Evolutionary conservation across 306 rosid species (phyloP).

Genomic region (Biancaea sappan): DNA sequence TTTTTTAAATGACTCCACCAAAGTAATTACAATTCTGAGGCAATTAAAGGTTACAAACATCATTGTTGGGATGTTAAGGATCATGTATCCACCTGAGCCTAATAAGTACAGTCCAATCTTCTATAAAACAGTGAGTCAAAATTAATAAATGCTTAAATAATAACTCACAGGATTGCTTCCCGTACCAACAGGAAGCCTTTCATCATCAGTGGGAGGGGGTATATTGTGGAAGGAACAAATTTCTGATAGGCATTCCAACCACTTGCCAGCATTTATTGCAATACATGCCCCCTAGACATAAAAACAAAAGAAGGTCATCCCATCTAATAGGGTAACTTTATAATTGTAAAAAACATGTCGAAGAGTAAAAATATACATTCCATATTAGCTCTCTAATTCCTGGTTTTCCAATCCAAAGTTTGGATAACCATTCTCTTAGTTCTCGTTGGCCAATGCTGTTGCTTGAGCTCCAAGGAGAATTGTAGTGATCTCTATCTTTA

Average conservation of each 20-base stretch:
- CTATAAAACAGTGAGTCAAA: constrained; percentile 12
- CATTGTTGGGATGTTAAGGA: constrained; percentile 15
- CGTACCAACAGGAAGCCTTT: constrained; percentile 94
- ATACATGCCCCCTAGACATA: constrained; percentile 85
- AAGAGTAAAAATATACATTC: constrained; percentile 63
- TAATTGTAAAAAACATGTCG: constrained; percentile 16
- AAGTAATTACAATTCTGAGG: constrained; percentile 23
- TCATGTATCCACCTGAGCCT: constrained; percentile 12
- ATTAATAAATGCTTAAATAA: constrained; percentile 26
- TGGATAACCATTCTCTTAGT: constrained; percentile 91
- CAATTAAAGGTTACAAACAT: constrained; percentile 23
- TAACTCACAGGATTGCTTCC: constrained; percentile 99
- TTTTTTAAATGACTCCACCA: constrained; percentile 4
- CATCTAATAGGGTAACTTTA: constrained; percentile 26
- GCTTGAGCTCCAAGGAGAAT: constrained; percentile 83
- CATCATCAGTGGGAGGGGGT: constrained; percentile 74
- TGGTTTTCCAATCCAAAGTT: constrained; percentile 84
- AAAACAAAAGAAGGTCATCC: constrained; percentile 27
- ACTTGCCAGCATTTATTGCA: constrained; percentile 75
- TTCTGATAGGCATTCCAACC: constrained; percentile 67
- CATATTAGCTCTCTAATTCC: constrained; percentile 79
- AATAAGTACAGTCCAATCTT: constrained; percentile 21
- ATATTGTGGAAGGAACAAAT: constrained; percentile 76
- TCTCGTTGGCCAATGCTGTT: constrained; percentile 94
- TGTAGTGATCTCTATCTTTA: constrained; percentile 87